Conservation (phyloP, 2,329 filamentous ascomycete genomes). For the Byssoonygena ceratinophila region DNA sequence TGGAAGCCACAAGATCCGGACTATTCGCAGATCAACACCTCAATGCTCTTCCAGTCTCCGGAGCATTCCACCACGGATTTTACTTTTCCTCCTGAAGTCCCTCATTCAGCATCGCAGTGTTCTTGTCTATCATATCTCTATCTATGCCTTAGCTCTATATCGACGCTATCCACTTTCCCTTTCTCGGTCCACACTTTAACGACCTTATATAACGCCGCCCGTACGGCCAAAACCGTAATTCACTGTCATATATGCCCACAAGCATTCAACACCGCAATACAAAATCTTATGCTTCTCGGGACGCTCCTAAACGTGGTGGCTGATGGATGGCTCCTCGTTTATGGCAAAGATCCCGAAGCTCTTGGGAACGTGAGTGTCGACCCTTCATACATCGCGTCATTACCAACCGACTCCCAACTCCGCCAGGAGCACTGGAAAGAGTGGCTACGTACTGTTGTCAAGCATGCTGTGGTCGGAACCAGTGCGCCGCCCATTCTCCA, state of each 20-base stretch:
- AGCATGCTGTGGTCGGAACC: slow-evolving; percentile 29
- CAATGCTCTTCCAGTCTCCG: slow-evolving; percentile 10
- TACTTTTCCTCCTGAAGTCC: not conserved
- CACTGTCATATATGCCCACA: slow-evolving; percentile 36
- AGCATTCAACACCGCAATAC: slow-evolving; percentile 33
- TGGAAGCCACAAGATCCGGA: slow-evolving; percentile 10
- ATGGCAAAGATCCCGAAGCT: slow-evolving; percentile 27
- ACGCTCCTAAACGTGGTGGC: slow-evolving; percentile 37
- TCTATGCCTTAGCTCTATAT: slow-evolving; percentile 35
- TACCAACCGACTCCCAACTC: slow-evolving; percentile 22
- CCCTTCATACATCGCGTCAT: slow-evolving; percentile 23
- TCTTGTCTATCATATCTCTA: slow-evolving; percentile 36
- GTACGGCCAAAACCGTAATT: slow-evolving; percentile 34
- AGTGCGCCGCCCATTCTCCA: slow-evolving; percentile 19
- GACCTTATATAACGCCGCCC: slow-evolving; percentile 35
- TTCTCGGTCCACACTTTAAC: slow-evolving; percentile 35
- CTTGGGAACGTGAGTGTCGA: slow-evolving; percentile 30
- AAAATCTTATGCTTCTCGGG: slow-evolving; percentile 40
- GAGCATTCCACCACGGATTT: not conserved
- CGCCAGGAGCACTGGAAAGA: slow-evolving; percentile 27
- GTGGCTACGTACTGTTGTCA: slow-evolving; percentile 32
- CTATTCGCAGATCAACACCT: slow-evolving; percentile 13
- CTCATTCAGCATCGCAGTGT: slow-evolving; percentile 22
- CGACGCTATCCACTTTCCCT: slow-evolving; percentile 35
- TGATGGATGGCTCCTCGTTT: slow-evolving; percentile 36